These are phyloP conservation scores for Fusarium continuum DNA, from an alignment of 2,329 filamentous ascomycete species.

Conservation along the genomic window DNA sequence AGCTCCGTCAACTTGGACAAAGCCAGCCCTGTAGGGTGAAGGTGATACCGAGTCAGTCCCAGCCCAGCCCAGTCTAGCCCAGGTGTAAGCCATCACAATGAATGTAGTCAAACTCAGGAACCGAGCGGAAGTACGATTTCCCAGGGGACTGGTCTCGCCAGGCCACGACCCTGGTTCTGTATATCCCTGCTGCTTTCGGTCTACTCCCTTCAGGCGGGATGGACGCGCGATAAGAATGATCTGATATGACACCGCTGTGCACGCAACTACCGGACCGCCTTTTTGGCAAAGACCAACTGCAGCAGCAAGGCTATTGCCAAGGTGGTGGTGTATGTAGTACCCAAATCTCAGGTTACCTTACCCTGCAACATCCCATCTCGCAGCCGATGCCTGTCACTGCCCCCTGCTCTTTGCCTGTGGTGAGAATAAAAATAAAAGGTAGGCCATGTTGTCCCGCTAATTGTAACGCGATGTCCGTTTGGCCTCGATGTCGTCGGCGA, in stretches of 20 bases:
- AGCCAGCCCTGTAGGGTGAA: constrained; percentile 4
- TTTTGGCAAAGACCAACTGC: constrained; percentile 9
- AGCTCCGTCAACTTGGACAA: neutral
- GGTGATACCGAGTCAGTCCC: constrained; percentile 7
- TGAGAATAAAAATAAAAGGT: neutral
- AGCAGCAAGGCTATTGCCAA: constrained; percentile 7
- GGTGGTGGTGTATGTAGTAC: constrained; percentile 19
- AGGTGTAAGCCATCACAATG: neutral
- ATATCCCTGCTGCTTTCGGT: constrained; percentile 29
- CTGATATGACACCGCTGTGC: constrained; percentile 34
- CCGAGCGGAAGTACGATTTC: neutral
- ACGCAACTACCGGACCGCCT: constrained; percentile 38
- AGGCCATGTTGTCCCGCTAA: constrained; percentile 23
- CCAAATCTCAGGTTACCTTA: constrained; percentile 40
- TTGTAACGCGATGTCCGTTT: constrained; percentile 15
- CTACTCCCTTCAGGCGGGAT: constrained; percentile 23
- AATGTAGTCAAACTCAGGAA: constrained; percentile 7
- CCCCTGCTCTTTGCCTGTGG: neutral
- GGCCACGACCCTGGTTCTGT: neutral
- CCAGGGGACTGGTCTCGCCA: constrained; percentile 7
- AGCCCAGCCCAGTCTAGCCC: neutral
- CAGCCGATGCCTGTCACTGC: constrained; percentile 11
- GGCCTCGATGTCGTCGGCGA: neutral
- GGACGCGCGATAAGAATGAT: constrained; percentile 42
- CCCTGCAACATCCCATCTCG: constrained; percentile 32